Evolutionary conservation across 345 rosid genomes (phyloP).

Genomic region (Cardamine chenopodiifolia): DNA sequence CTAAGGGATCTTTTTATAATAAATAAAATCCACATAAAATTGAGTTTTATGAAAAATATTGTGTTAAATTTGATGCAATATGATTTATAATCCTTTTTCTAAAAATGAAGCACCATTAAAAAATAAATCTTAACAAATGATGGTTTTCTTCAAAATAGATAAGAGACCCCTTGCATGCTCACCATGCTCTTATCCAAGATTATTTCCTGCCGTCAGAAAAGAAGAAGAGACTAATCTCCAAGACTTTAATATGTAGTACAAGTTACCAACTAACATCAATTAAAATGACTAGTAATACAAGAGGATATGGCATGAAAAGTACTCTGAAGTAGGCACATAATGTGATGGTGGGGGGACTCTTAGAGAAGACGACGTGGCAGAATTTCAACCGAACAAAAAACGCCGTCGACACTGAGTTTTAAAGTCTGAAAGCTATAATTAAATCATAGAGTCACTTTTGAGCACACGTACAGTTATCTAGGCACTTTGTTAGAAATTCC

Average conservation of each 20-base stretch:
- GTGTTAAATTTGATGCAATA: background rate
- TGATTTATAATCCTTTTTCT: background rate
- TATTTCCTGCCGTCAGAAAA: background rate
- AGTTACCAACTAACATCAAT: conserved; percentile 3
- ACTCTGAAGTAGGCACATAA: conserved; percentile 4
- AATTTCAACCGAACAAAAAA: background rate
- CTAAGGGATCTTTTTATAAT: too few species aligned
- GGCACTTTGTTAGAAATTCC: background rate
- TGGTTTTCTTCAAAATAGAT: background rate
- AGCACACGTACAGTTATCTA: background rate
- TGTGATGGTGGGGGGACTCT: background rate
- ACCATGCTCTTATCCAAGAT: background rate
- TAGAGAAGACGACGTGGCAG: conserved; percentile 10
- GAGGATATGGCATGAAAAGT: conserved; percentile 19
- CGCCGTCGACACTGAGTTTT: conserved; percentile 23
- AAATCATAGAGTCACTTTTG: background rate
- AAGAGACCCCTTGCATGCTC: background rate
- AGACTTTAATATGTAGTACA: background rate
- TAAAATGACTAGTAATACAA: background rate
- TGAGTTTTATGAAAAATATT: background rate
- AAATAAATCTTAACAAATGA: background rate
- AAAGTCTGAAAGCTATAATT: background rate
- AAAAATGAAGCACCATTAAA: background rate
- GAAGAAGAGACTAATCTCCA: background rate
- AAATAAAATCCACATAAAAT: background rate